A percentile compares a stretch with the other conserved stretches of the same genome.
Conservation (phyloP, 495 filamentous ascomycete genomes). For the Penicillium silybi region DNA sequence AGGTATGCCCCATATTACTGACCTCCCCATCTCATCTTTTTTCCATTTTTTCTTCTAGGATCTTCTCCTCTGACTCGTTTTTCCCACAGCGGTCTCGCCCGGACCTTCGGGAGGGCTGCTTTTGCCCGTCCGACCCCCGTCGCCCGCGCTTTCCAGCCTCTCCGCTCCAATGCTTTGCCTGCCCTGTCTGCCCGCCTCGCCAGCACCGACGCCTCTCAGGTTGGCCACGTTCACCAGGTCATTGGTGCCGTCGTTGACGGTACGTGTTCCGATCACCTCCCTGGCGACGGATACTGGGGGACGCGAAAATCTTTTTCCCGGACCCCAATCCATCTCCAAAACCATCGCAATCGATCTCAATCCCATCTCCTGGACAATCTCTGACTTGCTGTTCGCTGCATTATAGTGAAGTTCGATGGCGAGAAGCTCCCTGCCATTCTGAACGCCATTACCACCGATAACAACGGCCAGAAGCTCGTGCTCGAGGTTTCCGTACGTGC, state of each 20-base stretch:
- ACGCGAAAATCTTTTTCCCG: conserved; percentile 47
- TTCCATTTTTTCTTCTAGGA: conserved; percentile 33
- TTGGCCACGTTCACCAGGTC: conserved; percentile 86
- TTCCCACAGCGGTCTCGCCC: conserved; percentile 67
- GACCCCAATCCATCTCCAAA: conserved; percentile 31
- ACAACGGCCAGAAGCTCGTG: conserved; percentile 90
- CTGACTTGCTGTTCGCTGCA: conserved; percentile 38
- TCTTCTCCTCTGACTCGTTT: conserved; percentile 38
- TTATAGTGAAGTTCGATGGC: conserved; percentile 85
- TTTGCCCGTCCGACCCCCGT: conserved; percentile 65
- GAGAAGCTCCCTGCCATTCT: conserved; percentile 95
- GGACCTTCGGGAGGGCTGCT: conserved; percentile 71
- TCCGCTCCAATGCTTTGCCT: conserved; percentile 54
- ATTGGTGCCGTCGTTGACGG: conserved; percentile 69
- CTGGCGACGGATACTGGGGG: conserved; percentile 19
- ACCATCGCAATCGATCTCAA: conserved; percentile 36
- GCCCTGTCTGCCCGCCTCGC: conserved; percentile 66
- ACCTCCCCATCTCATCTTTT: conserved; percentile 34
- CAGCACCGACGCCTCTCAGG: conserved; percentile 57
- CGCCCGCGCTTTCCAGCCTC: conserved; percentile 64
- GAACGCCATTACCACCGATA: conserved; percentile 88
- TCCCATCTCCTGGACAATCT: conserved; percentile 21
- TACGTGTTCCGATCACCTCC: conserved; percentile 41
- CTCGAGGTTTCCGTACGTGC: conserved; percentile 91
- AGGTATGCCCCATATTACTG: conserved; percentile 56